phyloP scores from a whole-genome alignment of 2,329 filamentous ascomycete genomes.

The Cytospora chrysosperma region DNA sequence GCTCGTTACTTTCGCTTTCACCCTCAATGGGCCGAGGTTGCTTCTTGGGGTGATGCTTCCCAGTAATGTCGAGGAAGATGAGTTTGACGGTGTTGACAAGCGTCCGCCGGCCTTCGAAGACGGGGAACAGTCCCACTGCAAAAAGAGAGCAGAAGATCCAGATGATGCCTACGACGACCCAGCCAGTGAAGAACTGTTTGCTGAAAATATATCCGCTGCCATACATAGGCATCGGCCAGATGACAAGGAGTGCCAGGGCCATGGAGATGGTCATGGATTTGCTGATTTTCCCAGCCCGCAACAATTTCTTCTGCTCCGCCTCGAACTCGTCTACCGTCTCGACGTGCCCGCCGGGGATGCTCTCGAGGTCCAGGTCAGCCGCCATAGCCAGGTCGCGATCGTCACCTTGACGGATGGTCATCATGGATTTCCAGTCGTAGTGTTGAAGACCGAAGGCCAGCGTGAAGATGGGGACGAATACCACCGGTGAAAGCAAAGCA shows the following conservation, averaged over 20 bases:
- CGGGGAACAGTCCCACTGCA: conserved; percentile 76
- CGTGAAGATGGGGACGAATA: conserved; percentile 76
- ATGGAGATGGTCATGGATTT: conserved; percentile 33
- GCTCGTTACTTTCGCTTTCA: not conserved
- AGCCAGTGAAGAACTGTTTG: conserved; percentile 79
- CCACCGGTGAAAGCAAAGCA: conserved; percentile 71
- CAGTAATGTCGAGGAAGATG: conserved; percentile 61
- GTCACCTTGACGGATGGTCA: conserved; percentile 72
- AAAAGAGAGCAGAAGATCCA: conserved; percentile 75
- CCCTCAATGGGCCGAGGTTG: conserved; percentile 25
- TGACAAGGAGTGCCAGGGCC: conserved; percentile 64
- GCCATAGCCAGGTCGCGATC: conserved; percentile 68
- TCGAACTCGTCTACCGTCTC: conserved; percentile 40
- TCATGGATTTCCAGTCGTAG: conserved; percentile 87
- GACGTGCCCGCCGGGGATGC: conserved; percentile 49
- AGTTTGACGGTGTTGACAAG: conserved; percentile 59
- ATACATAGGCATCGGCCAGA: conserved; percentile 95
- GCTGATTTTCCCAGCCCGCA: conserved; percentile 35
- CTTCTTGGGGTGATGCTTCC: conserved; percentile 35
- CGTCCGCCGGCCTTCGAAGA: conserved; percentile 74
- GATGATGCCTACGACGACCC: conserved; percentile 73
- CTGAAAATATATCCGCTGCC: conserved; percentile 78
- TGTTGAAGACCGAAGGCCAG: conserved; percentile 67
- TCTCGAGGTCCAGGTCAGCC: conserved; percentile 65
- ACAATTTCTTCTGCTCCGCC: conserved; percentile 39